Base-by-base conservation (phyloP, 352 stramenopile genomes). In the Elongisporangium senticosum region DNA sequence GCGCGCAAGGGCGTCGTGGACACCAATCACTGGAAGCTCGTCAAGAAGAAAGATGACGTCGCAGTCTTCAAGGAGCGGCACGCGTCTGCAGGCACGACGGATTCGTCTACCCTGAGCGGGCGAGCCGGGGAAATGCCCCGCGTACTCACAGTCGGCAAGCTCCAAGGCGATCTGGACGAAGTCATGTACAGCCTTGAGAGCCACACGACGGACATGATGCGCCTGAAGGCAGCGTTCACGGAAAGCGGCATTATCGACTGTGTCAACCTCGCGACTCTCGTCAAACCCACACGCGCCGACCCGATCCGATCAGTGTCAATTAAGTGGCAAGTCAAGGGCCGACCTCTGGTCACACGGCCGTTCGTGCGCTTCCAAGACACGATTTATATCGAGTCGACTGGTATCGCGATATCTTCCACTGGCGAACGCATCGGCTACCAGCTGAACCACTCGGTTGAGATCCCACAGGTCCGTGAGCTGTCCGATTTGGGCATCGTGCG, bases 291-390 rank as follows among this genome's bases (percentile, higher is more conserved):
- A 2, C 59, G 58, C 0, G 63, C 65, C 19, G 61, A 75, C 15
- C 80, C 80, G 2, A 77, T 90, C 28, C 55, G 75, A n/a, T 77
- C 79, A 2, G 53, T 88, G 2, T 72, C 69, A 22, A 59, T 90
- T 56, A 87, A 88, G 54, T 90, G 80, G 80, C 62, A 80, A 56
- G 63, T 83, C 15, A 83, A 81, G 33, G 70, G 61, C 22, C 66
- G 64, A 19, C 68, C 67, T 0, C 50, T 77, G 3, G 65, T 69
- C 20, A 79, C 47, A 72, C n/a, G n/a, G n/a, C n/a, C n/a, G n/a
- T n/a, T n/a, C n/a, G n/a, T n/a, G n/a, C n/a, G n/a, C n/a, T n/a
- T 80, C 53, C 77, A 77, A 15, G 79, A 89, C 64, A 75, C 75
- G 48, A 78, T 85, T 48, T 85, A 75, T 52, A 56, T 89, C 50